Evolutionary conservation across 2,329 filamentous ascomycete species (phyloP).

Genomic region (Fusarium guadeloupense): DNA sequence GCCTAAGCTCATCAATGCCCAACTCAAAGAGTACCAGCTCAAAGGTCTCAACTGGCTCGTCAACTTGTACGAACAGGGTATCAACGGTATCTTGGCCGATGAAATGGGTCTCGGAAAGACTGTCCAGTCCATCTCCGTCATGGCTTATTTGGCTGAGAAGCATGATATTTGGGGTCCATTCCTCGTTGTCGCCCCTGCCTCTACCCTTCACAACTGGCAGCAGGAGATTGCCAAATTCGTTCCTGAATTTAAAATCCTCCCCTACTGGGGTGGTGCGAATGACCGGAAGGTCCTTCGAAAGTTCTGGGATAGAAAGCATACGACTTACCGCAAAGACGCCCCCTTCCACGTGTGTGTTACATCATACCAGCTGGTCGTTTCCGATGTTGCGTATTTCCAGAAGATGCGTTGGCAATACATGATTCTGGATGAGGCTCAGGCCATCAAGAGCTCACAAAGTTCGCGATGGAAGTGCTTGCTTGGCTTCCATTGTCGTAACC

Average conservation of each 20-base stretch:
- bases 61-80: constrained; percentile 98
- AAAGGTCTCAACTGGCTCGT: constrained; percentile 99
- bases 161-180: constrained; percentile 99
- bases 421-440: constrained; percentile 98
- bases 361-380: constrained; percentile 96
- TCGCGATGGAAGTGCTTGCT: constrained; percentile 96
- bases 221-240: constrained; percentile 97
- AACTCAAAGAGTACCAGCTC: constrained; percentile 98
- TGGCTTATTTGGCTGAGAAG: constrained; percentile 97
- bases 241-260: constrained; percentile 91
- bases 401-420: constrained; percentile 99
- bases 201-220: constrained; percentile 98
- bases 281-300: constrained; percentile 97
- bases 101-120: constrained; percentile 99
- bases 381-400: constrained; percentile 96
- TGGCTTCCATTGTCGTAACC: constrained; percentile 93
- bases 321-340: constrained; percentile 92
- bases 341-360: constrained; percentile 97
- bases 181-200: constrained; percentile 93
- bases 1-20: constrained; percentile 90
- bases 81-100: constrained; percentile 98
- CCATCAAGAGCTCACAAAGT: constrained; percentile 97
- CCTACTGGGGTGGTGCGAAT: constrained; percentile 95
- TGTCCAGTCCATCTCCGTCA: constrained; percentile 98
- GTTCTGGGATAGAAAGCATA: constrained; percentile 98